Evolutionary conservation across 1,284 basidiomycete species (phyloP).

Genomic region (Neotropicomus parvogracilis): DNA sequence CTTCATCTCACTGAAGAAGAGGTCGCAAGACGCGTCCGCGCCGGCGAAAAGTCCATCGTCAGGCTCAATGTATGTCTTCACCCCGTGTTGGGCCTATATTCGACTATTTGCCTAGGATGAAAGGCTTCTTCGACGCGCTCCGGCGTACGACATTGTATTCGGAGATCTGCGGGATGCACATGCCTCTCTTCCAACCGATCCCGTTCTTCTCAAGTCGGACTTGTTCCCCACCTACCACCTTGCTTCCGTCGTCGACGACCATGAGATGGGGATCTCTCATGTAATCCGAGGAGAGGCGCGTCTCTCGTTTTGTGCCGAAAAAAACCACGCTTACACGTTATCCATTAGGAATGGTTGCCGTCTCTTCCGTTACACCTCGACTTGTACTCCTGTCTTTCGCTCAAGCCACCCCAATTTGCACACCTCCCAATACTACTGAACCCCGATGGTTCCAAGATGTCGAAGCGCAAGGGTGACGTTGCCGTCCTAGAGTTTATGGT

Average conservation of each 20-base stretch:
- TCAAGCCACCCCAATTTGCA: conserved; percentile 77
- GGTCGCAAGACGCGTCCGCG: conserved; percentile 65
- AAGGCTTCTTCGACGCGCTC: conserved; percentile 45
- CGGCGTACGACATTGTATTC: conserved; percentile 71
- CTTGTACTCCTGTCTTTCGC: conserved; percentile 77
- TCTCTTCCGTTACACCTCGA: conserved; percentile 92
- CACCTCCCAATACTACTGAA: conserved; percentile 92
- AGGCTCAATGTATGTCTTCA: conserved; percentile 71
- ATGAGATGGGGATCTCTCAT: conserved; percentile 94
- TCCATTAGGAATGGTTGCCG: conserved; percentile 86
- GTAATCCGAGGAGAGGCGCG: conserved; percentile 90
- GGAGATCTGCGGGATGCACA: conserved; percentile 71
- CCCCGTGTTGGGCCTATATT: conserved; percentile 20
- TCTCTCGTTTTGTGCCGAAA: background rate
- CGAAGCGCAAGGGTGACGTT: conserved; percentile 90
- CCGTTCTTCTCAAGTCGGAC: conserved; percentile 90
- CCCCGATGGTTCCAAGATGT: conserved; percentile 90
- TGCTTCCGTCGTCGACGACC: conserved; percentile 93
- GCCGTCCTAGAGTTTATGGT: conserved; percentile 85
- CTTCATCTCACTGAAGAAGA: conserved; percentile 85
- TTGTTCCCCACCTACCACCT: conserved; percentile 95
- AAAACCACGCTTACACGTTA: background rate
- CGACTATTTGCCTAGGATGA: conserved; percentile 43
- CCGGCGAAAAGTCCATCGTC: conserved; percentile 79
- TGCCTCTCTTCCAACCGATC: conserved; percentile 80